Conservation (phyloP, 1,284 basidiomycete genomes). For the Sporisorium iseilematis-ciliati region DNA sequence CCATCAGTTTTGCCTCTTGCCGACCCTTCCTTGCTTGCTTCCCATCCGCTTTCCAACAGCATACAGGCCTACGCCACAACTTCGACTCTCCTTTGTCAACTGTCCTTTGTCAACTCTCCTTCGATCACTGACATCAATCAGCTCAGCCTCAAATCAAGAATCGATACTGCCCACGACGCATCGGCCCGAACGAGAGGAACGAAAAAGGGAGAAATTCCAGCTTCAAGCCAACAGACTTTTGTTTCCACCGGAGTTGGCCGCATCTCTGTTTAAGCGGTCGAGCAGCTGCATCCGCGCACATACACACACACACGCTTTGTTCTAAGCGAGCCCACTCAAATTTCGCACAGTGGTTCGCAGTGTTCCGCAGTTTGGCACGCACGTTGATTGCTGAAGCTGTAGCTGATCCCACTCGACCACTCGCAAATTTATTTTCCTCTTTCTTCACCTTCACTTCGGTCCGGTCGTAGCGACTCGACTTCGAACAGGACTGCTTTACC, state of each 20-base stretch:
- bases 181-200: neutral
- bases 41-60: neutral
- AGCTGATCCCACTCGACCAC: neutral
- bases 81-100: too few species aligned
- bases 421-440: neutral
- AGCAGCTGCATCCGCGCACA: conserved; percentile 1
- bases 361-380: neutral
- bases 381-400: neutral
- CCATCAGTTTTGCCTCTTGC: neutral
- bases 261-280: neutral
- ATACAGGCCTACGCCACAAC: neutral
- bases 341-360: too few species aligned
- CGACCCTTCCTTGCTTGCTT: neutral
- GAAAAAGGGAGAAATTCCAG: neutral
- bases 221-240: neutral
- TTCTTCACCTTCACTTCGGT: neutral
- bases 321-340: neutral
- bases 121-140: neutral
- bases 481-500: too few species aligned
- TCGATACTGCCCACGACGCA: neutral
- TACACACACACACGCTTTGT: conserved; percentile 1
- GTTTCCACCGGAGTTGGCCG: conserved; percentile 2
- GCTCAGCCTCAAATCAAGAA: neutral
- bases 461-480: neutral
- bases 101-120: neutral